A percentile compares a stretch with the other conserved stretches of the same genome.
Evolutionary conservation across 108 stramenopile genomes (phyloP).

Genomic region (Conticribra weissflogii): DNA sequence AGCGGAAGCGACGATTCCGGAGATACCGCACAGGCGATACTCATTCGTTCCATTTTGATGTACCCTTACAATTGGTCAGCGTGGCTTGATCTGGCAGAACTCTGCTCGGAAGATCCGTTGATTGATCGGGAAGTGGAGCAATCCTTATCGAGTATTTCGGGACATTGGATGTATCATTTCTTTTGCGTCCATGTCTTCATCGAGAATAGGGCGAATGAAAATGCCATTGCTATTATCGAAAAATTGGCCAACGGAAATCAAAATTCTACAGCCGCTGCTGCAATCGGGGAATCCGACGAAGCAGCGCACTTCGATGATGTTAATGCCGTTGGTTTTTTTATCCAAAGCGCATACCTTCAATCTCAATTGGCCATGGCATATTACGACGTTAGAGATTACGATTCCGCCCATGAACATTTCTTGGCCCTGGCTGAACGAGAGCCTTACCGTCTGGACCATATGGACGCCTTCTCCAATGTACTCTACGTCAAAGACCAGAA

Average conservation of each 20-base stretch:
- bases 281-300: slow-evolving; percentile 1
- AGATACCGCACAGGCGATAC: slow-evolving; percentile 59
- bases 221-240: slow-evolving; percentile 68
- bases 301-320: slow-evolving; percentile 13
- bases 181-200: slow-evolving; percentile 90
- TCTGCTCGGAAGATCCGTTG: slow-evolving; percentile 60
- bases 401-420: slow-evolving; percentile 87
- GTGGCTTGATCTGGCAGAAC: slow-evolving; percentile 92
- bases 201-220: slow-evolving; percentile 87
- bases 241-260: slow-evolving; percentile 66
- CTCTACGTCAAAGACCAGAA: slow-evolving; percentile 95
- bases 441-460: slow-evolving; percentile 89
- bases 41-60: slow-evolving; percentile 70
- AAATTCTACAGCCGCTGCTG: too few species aligned
- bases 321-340: slow-evolving; percentile 51
- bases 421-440: slow-evolving; percentile 68
- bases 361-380: slow-evolving; percentile 84
- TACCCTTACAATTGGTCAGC: slow-evolving; percentile 97
- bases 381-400: slow-evolving; percentile 92
- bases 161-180: slow-evolving; percentile 90
- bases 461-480: slow-evolving; percentile 94
- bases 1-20: not conserved
- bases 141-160: slow-evolving; percentile 46
- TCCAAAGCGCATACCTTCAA: slow-evolving; percentile 74
- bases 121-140: slow-evolving; percentile 71